A percentile compares a stretch with the other conserved stretches of the same genome.
Evolutionary conservation across 2,329 filamentous ascomycete genomes (phyloP).

Genomic region (Camptophora hylomeconis): DNA sequence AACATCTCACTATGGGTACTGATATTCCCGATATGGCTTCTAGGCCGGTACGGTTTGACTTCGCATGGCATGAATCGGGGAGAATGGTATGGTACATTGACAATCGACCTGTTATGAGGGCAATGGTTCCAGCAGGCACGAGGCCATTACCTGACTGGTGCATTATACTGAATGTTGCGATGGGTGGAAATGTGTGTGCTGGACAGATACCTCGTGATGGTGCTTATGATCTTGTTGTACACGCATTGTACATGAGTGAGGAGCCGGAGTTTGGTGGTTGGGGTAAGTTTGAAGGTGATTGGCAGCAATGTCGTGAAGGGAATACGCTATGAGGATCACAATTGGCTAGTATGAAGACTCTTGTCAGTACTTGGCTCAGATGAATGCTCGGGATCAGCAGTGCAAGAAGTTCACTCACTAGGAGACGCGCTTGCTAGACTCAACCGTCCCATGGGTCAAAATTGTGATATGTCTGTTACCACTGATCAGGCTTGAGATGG

Average conservation of each 20-base stretch:
- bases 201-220: constrained; percentile 14
- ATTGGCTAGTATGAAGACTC: too few species aligned
- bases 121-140: constrained; percentile 11
- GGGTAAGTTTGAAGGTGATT: constrained; percentile 14
- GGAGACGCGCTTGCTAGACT: too few species aligned
- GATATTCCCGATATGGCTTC: constrained; percentile 11
- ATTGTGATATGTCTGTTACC: too few species aligned
- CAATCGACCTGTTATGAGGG: constrained; percentile 16
- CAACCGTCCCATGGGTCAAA: too few species aligned
- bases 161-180: constrained; percentile 16
- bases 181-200: constrained; percentile 17
- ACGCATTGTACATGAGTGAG: constrained; percentile 13
- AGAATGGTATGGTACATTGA: constrained; percentile 17
- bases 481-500: too few species aligned
- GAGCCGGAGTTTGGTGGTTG: constrained; percentile 15
- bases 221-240: constrained; percentile 15
- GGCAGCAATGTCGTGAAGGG: constrained; percentile 9
- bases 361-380: too few species aligned
- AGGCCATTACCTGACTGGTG: constrained; percentile 14
- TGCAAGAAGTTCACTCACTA: too few species aligned
- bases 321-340: constrained; percentile 12
- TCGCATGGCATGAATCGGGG: constrained; percentile 14
- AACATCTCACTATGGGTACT: constrained; percentile 15
- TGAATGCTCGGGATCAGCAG: too few species aligned
- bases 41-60: constrained; percentile 15